Conservation (phyloP, 345 rosid genomes). For the Brassica carinata region DNA sequence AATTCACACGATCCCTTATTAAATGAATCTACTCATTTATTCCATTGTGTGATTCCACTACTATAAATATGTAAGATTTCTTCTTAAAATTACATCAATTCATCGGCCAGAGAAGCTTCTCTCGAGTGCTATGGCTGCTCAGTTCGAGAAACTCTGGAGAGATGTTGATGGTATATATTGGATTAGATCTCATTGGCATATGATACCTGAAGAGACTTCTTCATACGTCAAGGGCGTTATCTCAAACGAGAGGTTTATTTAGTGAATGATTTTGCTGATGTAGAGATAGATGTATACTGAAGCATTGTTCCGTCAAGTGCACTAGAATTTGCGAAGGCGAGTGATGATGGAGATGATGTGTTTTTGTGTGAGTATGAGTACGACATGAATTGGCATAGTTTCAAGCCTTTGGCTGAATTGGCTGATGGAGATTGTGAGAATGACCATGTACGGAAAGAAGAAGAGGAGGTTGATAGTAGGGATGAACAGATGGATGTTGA, state of each 20-base stretch:
- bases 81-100: no score
- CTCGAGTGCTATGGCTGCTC: no score
- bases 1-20: no score
- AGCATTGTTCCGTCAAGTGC: conserved; percentile 73
- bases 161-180: no score
- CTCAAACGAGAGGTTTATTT: conserved; percentile 75
- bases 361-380: conserved; percentile 91
- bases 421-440: conserved; percentile 53
- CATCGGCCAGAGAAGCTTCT: no score
- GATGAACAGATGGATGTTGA: conserved; percentile 68
- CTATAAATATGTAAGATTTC: no score
- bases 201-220: no score
- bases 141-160: no score
- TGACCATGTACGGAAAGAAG: conserved; percentile 75
- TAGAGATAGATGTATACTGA: conserved; percentile 81
- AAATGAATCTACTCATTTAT: no score
- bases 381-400: conserved; percentile 82
- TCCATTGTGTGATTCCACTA: no score
- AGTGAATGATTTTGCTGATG: conserved; percentile 78
- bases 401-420: conserved; percentile 73
- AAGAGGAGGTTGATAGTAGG: conserved; percentile 54
- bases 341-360: conserved; percentile 78
- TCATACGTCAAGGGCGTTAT: conserved; percentile 71
- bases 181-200: no score
- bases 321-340: conserved; percentile 76